Base-by-base conservation (phyloP, 768 basidiomycete species). In the Russula foetens region DNA sequence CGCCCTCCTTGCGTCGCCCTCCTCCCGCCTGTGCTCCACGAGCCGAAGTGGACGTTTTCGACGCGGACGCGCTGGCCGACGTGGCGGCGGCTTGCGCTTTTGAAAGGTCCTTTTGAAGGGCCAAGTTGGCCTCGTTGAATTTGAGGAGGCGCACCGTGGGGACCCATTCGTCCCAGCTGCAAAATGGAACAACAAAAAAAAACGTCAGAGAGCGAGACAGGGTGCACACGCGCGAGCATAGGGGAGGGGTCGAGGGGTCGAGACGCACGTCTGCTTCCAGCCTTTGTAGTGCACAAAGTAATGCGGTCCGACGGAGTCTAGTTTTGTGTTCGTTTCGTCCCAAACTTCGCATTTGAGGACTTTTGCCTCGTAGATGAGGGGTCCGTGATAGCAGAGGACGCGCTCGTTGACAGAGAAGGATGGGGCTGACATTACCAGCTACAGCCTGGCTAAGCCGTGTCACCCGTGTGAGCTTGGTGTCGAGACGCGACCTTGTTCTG, bases 241-340 rank as follows among this genome's bases (percentile, higher is more conserved):
- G n/a, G n/a, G n/a, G n/a, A n/a, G 62, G 43, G 17, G 23, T 33
- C 31, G 28, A 14, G 28, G 15, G 14, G 33, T 33, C n/a, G 26
- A 11, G 23, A 76, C 83, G 66, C 70, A 95, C 92, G 92, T 95
- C 72, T 92, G 90, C 72, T 98, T 99, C 97, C 97, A 99, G 9
- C 97, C 97, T 73, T 98, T 97, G 79, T 99, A 99, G 72, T 99
- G 97, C 41, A 99, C 95, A 62, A 90, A 86, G 74, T 92, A 98
- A 68, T 96, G 92, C 4, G 84, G 82, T 7, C 95, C 96, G 2
- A 81, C 72, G 11, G 73, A 71, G 7, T 84, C 83, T 6, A 81
- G 79, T 44, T 81, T 77, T 0, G 85, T 81, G 56, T 77, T 84
- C 19, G 77, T 72, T 66, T 87, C 85, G 60, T 85, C 83, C 74